A percentile compares a stretch with the other conserved stretches of the same genome.
Evolutionary conservation across 192 early-diverging fungal genomes (phyloP).

Genomic region (Linnemannia zychae): DNA sequence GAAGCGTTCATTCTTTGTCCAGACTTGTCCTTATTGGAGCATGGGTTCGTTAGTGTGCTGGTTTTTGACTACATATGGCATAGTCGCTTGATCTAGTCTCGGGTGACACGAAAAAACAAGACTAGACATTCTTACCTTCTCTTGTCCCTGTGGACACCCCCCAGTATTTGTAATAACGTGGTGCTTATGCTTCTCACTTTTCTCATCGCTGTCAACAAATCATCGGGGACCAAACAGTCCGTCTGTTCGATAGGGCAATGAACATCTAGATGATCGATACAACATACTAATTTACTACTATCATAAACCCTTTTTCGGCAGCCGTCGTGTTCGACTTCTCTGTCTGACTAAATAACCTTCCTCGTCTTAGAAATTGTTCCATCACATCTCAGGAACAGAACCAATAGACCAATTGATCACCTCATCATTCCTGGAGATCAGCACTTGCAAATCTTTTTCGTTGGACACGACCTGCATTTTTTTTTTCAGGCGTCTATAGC

Average conservation of each 20-base stretch:
- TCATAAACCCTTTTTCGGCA: too few species aligned
- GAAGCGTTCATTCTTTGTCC: not conserved
- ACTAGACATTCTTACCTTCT: not conserved
- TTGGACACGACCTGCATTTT: not conserved
- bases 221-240: too few species aligned
- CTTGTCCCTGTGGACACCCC: not conserved
- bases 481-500: not conserved
- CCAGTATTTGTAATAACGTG: too few species aligned
- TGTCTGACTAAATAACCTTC: too few species aligned
- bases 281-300: too few species aligned
- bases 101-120: not conserved
- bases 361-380: too few species aligned
- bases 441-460: not conserved
- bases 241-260: too few species aligned
- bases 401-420: too few species aligned
- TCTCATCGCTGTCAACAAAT: not conserved
- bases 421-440: not conserved
- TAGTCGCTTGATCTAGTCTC: not conserved
- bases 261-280: too few species aligned
- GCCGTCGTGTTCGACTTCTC: too few species aligned
- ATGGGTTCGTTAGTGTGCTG: not conserved
- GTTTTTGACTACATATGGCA: not conserved
- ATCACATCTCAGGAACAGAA: too few species aligned
- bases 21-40: not conserved
- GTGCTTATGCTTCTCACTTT: not conserved